Evolutionary conservation across 2,329 filamentous ascomycete genomes (phyloP), one percentile per base, ranked within the genome.

Genomic region (Hypoxylon sp.): DNA sequence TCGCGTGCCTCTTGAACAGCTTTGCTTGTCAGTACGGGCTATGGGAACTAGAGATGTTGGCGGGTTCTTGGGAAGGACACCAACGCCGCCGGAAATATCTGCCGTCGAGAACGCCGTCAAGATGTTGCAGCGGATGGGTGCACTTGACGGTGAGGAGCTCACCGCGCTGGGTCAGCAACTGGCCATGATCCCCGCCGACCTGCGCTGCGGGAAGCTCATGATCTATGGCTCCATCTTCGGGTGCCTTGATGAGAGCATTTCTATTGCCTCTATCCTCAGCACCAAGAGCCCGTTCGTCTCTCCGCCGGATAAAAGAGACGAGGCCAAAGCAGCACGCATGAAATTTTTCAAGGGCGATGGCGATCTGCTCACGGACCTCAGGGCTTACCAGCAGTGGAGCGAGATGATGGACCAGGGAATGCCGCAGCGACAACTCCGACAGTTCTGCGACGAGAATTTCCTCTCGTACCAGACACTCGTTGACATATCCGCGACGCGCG

Each of bases 171-270:
- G 96, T 86, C 90, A 92, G 59, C 96, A 98, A 81, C 85, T 99
- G n/a, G 92, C 95, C 17, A 93, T 97, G 89, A 94, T 99, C 56
- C 96, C 96, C 1, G 93, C 95, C 0, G 96, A 99, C 77, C 85
- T 99, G 53, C 90, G 95, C 30, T 97, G 94, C 78, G 94, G 93
- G 50, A 99, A 99, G 81, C 86, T 99, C 35, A 94, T 99, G 86
- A 93, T 99, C 2, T 97, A 97, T 77, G 96, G 96, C 5, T 92
- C 94, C 14, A 94, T 97, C 64, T 98, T 99, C 76, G 93, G 93
- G 35, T 98, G 95, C 76, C 86, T 98, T 6, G 94, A 97, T 75
- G 90, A 95, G 58, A 94, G 92, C 72, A 86, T 98, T 61, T 94
- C 92, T 2, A 95, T 98, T 69, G 93, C 96, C 1, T 92, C 95